Evolutionary conservation across 257 asterid species (phyloP), one percentile per base, ranked within the genome.

Genomic region (Ilex aquifolium): DNA sequence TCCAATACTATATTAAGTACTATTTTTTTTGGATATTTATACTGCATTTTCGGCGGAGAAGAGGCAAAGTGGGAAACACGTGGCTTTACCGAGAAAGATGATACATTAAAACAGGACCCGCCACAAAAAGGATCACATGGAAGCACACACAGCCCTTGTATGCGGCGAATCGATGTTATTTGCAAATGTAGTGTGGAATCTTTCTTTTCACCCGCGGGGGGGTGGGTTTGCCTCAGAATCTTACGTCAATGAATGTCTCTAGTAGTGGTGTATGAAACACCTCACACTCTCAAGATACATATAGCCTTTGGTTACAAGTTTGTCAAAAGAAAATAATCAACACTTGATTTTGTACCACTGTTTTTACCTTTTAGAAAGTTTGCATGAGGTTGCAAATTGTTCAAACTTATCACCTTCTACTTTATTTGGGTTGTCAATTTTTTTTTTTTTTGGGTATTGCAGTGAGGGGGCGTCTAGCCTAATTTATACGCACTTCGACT

Each of bases 101-200:
- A 63, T 36, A 52, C 74, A 72, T 51, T 21, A 21, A 21, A 21
- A 21, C 27, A 21, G 27, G 27, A 21, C 27, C 27, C 27, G 27
- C 27, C 27, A 21, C 27, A 21, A 44, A 13, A 53, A 59, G 63
- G 62, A 62, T 62, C 60, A 73, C 67, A 62, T 46, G n/a, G 14
- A 31, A 60, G 56, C 51, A 64, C 44, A 39, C 66, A 42, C 36
- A 65, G 61, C 61, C 50, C 54, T 60, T 17, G 13, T 46, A 48
- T 73, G 74, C 68, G 78, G 78, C 67, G 67, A 73, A 73, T 63
- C 57, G 78, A 59, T 64, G 48, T 62, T 53, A 67, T 73, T 60
- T 68, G 69, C 46, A 52, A 44, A 57, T 63, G 16, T 11, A 50
- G 15, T 52, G 48, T 62, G 53, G 60, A 73, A 51, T 63, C 65